Evolutionary conservation across 345 rosid species (phyloP), one percentile per base, ranked within the genome.

Genomic region (Murraya paniculata): DNA sequence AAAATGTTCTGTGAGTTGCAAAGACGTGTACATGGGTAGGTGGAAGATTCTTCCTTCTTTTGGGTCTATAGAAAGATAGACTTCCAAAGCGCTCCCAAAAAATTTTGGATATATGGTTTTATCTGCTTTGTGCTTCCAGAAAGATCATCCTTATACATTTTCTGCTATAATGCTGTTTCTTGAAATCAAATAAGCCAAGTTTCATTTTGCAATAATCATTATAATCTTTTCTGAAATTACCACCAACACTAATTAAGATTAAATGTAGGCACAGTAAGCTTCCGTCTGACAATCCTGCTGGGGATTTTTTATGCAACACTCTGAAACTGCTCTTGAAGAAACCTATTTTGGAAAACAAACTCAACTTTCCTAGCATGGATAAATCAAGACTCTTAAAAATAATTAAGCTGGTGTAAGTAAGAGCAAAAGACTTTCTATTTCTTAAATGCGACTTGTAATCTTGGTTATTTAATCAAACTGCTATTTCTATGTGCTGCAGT

Each of bases 1-100:
- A 90, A 89, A 80, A 85, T 88, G 78, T 92, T 86, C 81, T 90
- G 87, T 71, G 90, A 90, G 84, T 87, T 93, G 75, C 86, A 84
- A 85, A 86, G 39, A 9, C 68, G 6, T 30, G n/a, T 19, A 18
- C 10, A 28, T 10, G 16, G 39, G 68, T 61, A 61, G 33, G 66
- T 28, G 2, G 14, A 7, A 64, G 39, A 16, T 18, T 64, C 36
- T 62, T 16, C 22, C 19, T 27, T 24, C 66, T 2, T 30, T 27
- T 28, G 66, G 66, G 9, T 13, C 66, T 5, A 28, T 61, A 27
- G 66, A 25, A 27, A 60, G 33, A 60, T 60, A 61, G 8, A 14
- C 1, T 61, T 10, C 22, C 22, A 13, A 6, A 38, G 8, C 21
- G 14, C 66, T 10, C 36, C 24, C 10, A 22, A 36, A 24, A 48